Evolutionary conservation across 768 basidiomycete genomes (phyloP).

Genomic region (Psilocybe sp.): DNA sequence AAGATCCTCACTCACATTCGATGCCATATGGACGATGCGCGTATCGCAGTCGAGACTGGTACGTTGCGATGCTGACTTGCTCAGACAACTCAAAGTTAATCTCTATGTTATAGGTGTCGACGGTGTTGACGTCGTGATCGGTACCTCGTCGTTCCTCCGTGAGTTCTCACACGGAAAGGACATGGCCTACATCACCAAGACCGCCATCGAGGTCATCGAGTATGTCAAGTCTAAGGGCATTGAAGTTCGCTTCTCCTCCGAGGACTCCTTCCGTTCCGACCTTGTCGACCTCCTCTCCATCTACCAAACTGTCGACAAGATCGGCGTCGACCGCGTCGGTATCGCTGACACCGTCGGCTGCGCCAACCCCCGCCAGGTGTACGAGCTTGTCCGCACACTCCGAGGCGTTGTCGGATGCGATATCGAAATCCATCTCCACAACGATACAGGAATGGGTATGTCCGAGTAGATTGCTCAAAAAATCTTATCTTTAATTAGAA

Average conservation of each 20-base stretch:
- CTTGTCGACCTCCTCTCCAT: constrained; percentile 97
- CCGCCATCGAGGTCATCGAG: constrained; percentile 97
- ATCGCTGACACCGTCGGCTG: constrained; percentile 99
- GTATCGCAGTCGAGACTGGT: constrained; percentile 98
- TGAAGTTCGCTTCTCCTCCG: constrained; percentile 99
- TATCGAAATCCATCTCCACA: constrained; percentile 97
- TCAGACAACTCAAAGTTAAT: neutral
- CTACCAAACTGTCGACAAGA: constrained; percentile 99
- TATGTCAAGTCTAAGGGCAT: constrained; percentile 99
- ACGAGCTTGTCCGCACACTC: constrained; percentile 94
- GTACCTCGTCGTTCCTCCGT: constrained; percentile 97
- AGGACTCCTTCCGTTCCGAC: constrained; percentile 99
- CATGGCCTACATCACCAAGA: constrained; percentile 99
- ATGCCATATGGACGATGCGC: constrained; percentile 99
- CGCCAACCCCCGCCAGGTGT: constrained; percentile 97
- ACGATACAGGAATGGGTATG: constrained; percentile 95
- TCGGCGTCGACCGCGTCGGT: constrained; percentile 97
- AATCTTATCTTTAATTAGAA: neutral
- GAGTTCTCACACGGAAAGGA: constrained; percentile 99
- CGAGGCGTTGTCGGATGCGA: constrained; percentile 96
- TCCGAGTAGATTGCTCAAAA: constrained; percentile 5
- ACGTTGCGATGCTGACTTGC: constrained; percentile 16
- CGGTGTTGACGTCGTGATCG: constrained; percentile 98
- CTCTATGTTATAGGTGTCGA: constrained; percentile 69
- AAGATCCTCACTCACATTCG: constrained; percentile 99